Evolutionary conservation across 2,329 filamentous ascomycete genomes (phyloP).

Genomic region (Fusarium hostae): DNA sequence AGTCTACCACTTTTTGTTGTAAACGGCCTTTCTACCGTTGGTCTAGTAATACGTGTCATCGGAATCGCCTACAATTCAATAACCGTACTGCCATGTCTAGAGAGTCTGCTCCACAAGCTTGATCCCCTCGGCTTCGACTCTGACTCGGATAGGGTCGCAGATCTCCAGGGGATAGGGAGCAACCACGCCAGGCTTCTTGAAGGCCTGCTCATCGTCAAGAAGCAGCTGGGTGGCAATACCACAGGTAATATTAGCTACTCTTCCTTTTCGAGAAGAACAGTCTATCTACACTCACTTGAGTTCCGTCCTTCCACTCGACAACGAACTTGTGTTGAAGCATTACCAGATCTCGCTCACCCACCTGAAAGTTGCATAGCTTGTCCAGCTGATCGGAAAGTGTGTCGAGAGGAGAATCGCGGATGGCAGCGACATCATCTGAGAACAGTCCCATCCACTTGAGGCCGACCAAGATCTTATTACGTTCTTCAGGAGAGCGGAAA

Average conservation of each 20-base stretch:
- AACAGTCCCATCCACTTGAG: neutral
- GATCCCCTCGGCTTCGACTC: neutral
- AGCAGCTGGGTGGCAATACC: neutral
- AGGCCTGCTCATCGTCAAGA: neutral
- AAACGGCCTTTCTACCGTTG: too few relatives aligned
- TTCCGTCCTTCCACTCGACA: neutral
- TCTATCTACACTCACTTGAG: neutral
- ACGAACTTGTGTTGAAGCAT: slow-evolving; percentile 1
- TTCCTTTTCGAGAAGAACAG: accelerated
- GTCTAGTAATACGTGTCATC: accelerated
- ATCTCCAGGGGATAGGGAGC: neutral
- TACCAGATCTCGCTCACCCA: neutral
- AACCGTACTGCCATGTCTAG: accelerated
- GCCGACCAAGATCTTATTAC: neutral
- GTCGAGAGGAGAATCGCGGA: neutral
- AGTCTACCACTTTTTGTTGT: too few relatives aligned
- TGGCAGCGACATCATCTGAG: neutral
- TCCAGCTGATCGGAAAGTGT: neutral
- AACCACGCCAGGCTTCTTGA: neutral
- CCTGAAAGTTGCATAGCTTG: neutral
- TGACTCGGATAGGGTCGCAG: neutral
- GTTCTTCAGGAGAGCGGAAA: neutral
- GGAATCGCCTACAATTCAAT: accelerated
- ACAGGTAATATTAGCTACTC: neutral
- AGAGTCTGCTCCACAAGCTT: neutral